phyloP scores from a whole-genome alignment of 495 filamentous ascomycete species.

The Amorphotheca resinae region DNA sequence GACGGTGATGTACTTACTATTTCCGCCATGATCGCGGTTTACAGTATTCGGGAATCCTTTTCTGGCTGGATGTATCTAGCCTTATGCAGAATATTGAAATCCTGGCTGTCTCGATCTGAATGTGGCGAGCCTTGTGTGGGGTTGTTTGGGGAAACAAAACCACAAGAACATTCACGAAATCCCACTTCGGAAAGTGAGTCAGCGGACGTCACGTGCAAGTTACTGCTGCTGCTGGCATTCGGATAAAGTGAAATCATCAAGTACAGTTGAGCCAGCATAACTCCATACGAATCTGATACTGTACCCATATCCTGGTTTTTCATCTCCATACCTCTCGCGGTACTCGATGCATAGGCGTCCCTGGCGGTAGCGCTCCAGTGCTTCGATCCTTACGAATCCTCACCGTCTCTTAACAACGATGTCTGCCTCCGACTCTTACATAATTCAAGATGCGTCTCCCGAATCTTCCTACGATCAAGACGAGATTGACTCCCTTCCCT shows the following conservation, averaged over 20 bases:
- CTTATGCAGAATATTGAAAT: background rate
- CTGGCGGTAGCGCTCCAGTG: slow-evolving; percentile 16
- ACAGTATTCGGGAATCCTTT: background rate
- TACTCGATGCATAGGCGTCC: slow-evolving; percentile 25
- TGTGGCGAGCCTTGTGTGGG: background rate
- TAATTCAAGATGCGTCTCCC: slow-evolving; percentile 12
- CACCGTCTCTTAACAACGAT: slow-evolving; percentile 6
- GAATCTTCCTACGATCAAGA: slow-evolving; percentile 33
- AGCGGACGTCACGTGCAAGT: background rate
- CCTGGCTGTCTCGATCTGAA: background rate
- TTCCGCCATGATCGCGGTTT: slow-evolving; percentile 31
- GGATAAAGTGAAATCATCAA: too few relatives aligned
- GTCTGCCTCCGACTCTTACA: slow-evolving; percentile 20
- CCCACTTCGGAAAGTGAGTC: slow-evolving; percentile 1
- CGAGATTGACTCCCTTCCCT: slow-evolving; percentile 70
- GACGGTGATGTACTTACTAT: slow-evolving; percentile 10
- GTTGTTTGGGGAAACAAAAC: background rate
- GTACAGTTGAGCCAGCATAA: too few relatives aligned
- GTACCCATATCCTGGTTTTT: background rate
- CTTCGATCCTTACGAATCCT: slow-evolving; percentile 1
- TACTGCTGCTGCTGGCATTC: background rate
- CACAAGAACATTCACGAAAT: background rate
- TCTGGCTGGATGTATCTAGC: background rate
- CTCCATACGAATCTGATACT: too few relatives aligned
- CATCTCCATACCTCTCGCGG: background rate